Conservation (phyloP, 2,329 filamentous ascomycete species). For the Xylaria sp. region DNA sequence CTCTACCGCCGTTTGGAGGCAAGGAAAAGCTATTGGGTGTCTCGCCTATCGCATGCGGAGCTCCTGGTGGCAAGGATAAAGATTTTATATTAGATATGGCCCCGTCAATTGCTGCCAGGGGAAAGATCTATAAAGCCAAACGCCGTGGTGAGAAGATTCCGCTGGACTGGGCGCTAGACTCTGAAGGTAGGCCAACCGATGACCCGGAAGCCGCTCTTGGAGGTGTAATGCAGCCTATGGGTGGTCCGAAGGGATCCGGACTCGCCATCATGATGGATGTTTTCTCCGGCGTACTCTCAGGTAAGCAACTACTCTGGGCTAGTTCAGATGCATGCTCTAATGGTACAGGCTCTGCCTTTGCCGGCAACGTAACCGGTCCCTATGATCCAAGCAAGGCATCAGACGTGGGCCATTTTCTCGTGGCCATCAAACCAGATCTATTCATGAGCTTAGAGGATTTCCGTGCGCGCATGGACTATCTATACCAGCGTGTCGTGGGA, state of each 20-base stretch:
- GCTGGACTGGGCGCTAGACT: conserved; percentile 68
- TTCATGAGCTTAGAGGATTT: conserved; percentile 69
- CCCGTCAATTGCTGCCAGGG: conserved; percentile 62
- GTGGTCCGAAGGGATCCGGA: conserved; percentile 74
- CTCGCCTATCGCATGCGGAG: conserved; percentile 69
- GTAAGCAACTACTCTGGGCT: conserved; percentile 9
- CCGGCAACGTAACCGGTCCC: conserved; percentile 68
- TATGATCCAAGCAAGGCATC: conserved; percentile 66
- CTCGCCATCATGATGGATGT: conserved; percentile 85
- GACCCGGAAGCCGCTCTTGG: conserved; percentile 66
- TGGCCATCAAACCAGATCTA: conserved; percentile 68
- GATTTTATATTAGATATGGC: conserved; percentile 76
- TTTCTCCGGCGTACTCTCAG: conserved; percentile 70
- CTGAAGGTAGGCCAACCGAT: conserved; percentile 61
- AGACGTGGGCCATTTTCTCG: conserved; percentile 69
- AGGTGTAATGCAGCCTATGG: conserved; percentile 82
- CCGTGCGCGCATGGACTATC: conserved; percentile 52
- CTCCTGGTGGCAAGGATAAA: conserved; percentile 53
- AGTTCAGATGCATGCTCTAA: background rate
- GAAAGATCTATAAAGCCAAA: conserved; percentile 67
- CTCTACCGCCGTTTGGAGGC: conserved; percentile 66
- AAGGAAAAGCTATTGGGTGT: conserved; percentile 66
- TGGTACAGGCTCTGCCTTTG: conserved; percentile 62
- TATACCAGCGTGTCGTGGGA: conserved; percentile 50
- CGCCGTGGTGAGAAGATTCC: conserved; percentile 65